Base-by-base conservation (phyloP, 768 basidiomycete species). In the Mycena alexandri region DNA sequence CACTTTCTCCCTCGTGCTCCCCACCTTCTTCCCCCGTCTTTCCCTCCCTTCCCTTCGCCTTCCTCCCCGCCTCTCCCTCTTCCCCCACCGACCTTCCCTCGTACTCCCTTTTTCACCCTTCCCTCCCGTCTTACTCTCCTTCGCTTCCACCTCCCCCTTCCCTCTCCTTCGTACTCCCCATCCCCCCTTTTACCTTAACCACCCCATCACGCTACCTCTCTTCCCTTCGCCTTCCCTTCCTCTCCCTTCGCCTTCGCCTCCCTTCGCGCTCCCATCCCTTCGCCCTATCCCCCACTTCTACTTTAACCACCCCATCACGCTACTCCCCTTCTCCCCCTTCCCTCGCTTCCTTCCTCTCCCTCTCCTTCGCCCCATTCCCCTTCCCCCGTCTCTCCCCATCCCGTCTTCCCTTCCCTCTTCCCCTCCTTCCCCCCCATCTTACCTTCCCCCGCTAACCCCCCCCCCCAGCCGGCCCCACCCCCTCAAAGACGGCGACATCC, bases 401-500 rank as follows among this genome's bases (percentile, higher is more conserved):
- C n/a, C n/a, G n/a, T n/a, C n/a, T n/a, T n/a, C n/a, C n/a, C n/a
- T n/a, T n/a, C n/a, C n/a, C n/a, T 7, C 19, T 48, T 22, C 9
- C 47, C 6, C 47, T 5, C 13, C 21, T 12, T 24, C 47, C 21
- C 22, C 7, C 22, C 3, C 24, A 17, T 13, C 24, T 12, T 14
- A 11, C 16, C n/a, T 9, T 24, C 11, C 6, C 43, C n/a, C 33
- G 22, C 47, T 48, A 17, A 16, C 10, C 44, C 13, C 17, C 17
- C 52, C 9, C 10, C 42, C n/a, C 41, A 92, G 90, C 7, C 82
- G 89, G 44, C 87, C 94, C 0, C 90, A 85, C 66, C 87, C 87
- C 68, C 83, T 98, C 72, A 94, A 93, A 79, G 96, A 98, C 68
- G 97, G 97, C 1, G 96, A 98, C 80, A 86, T 98, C 33, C 80